Conservation (phyloP, 1,284 basidiomycete genomes). For the Trichosporon ovoides region DNA sequence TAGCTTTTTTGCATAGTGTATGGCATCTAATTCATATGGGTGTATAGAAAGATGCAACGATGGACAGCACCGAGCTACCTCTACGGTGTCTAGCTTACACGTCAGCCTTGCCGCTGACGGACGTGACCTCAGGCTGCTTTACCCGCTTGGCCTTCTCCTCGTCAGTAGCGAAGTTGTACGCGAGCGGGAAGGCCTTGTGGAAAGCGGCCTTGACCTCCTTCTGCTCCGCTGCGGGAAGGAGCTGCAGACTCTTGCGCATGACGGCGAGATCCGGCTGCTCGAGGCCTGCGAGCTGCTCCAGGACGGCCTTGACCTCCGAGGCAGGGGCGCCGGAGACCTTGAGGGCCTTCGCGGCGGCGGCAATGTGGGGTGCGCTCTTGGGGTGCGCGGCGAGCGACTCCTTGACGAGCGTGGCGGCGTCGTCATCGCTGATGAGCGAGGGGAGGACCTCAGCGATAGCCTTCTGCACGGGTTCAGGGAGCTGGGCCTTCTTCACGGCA, state of each 20-base stretch:
- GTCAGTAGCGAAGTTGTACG: slow-evolving; percentile 42
- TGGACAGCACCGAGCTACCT: not conserved
- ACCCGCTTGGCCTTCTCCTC: slow-evolving; percentile 32
- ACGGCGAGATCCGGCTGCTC: slow-evolving; percentile 61
- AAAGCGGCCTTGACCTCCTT: slow-evolving; percentile 33
- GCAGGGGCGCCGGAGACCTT: slow-evolving; percentile 50
- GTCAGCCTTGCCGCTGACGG: slow-evolving; percentile 23
- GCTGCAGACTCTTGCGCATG: slow-evolving; percentile 55
- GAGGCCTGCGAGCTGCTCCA: slow-evolving; percentile 54
- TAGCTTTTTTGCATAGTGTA: not conserved
- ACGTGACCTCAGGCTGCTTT: not conserved
- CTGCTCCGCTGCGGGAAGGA: slow-evolving; percentile 60
- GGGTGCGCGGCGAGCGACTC: slow-evolving; percentile 61
- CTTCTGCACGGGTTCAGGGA: slow-evolving; percentile 44
- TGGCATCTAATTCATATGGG: not conserved
- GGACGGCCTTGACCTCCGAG: slow-evolving; percentile 56
- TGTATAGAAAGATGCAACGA: not conserved
- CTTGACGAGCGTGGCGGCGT: slow-evolving; percentile 60
- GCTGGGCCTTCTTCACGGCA: slow-evolving; percentile 43
- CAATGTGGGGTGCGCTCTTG: slow-evolving; percentile 53
- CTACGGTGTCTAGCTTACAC: slow-evolving; percentile 12
- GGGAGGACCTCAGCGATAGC: slow-evolving; percentile 49
- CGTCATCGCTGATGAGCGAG: slow-evolving; percentile 54
- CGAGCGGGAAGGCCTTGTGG: slow-evolving; percentile 37
- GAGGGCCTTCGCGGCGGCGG: slow-evolving; percentile 60